Percentiles rank a stretch among this genome's conserved stretches.
These are phyloP conservation scores for Kondoa malvinella DNA, from an alignment of 768 basidiomycete genomes.

Conservation along the genomic window DNA sequence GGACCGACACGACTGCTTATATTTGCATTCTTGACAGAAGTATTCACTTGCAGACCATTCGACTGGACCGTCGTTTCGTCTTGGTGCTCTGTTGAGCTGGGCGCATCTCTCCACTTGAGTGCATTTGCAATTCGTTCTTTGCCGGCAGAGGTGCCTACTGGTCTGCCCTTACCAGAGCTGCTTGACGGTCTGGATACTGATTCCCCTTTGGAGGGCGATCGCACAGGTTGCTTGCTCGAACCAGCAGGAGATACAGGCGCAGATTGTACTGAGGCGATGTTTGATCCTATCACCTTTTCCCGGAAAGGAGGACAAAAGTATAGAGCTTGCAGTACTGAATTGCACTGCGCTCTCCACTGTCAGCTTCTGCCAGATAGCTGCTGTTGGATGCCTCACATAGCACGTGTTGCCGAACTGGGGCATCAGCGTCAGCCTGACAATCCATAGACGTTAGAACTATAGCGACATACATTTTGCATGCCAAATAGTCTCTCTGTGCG, in stretches of 20 bases:
- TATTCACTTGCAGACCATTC: not conserved
- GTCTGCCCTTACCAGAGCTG: not conserved
- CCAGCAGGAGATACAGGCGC: not conserved
- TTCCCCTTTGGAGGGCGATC: not conserved
- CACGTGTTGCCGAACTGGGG: conserved; percentile 2
- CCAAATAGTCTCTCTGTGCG: not conserved
- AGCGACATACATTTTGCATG: conserved; percentile 1
- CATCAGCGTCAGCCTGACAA: not conserved
- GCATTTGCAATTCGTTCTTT: not conserved
- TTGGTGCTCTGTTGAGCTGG: not conserved
- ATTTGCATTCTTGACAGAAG: not conserved
- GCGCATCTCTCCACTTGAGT: not conserved
- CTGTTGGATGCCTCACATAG: conserved; percentile 1
- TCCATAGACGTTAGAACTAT: not conserved
- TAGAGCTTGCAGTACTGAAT: conserved; percentile 91
- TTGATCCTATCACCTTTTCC: conserved; percentile 47
- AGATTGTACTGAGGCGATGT: not conserved
- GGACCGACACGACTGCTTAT: not conserved
- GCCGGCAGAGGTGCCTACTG: not conserved
- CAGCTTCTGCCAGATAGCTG: not conserved
- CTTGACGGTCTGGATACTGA: not conserved
- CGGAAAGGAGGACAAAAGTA: conserved; percentile 91
- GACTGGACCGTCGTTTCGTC: not conserved
- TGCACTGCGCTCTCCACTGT: conserved; percentile 42
- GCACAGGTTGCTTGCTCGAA: not conserved